Percentiles rank a stretch among this genome's conserved stretches.
phyloP scores from a whole-genome alignment of 2,329 filamentous ascomycete species.

The Aureobasidium uvarum region DNA sequence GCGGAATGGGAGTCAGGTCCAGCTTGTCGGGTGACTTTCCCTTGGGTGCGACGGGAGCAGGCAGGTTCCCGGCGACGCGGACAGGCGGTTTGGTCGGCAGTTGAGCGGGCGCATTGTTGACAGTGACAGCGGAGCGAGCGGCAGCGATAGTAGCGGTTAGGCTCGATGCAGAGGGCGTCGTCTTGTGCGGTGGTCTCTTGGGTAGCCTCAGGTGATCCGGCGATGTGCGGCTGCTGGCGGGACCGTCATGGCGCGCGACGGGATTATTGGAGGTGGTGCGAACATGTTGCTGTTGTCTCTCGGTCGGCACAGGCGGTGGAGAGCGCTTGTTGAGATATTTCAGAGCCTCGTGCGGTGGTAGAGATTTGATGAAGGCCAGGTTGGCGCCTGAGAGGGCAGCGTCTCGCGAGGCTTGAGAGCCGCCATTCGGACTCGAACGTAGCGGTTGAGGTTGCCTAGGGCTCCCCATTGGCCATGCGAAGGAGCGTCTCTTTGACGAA shows the following conservation, averaged over 20 bases:
- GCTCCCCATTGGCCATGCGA: constrained; percentile 23
- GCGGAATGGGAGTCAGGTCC: constrained; percentile 59
- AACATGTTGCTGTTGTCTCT: not conserved
- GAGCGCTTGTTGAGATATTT: constrained; percentile 21
- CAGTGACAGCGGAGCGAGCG: constrained; percentile 30
- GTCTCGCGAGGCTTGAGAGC: constrained; percentile 29
- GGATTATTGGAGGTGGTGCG: not conserved
- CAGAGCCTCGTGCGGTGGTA: constrained; percentile 27
- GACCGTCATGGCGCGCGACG: not conserved
- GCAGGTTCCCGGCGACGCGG: not conserved
- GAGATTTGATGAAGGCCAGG: constrained; percentile 49
- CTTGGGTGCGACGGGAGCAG: not conserved
- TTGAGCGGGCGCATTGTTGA: not conserved
- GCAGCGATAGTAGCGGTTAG: constrained; percentile 36
- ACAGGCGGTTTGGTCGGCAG: not conserved
- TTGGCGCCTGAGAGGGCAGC: constrained; percentile 52
- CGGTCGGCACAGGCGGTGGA: not conserved
- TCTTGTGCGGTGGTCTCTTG: constrained; percentile 5
- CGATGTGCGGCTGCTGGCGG: constrained; percentile 18
- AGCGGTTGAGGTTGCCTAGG: constrained; percentile 23
- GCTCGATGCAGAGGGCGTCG: constrained; percentile 32
- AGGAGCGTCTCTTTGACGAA: not conserved
- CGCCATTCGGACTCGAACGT: constrained; percentile 19
- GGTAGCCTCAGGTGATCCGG: constrained; percentile 1
- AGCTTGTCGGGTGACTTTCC: constrained; percentile 30